These are phyloP conservation scores for Fusarium udum DNA, from an alignment of 2,329 filamentous ascomycete genomes.

Conservation along the genomic window DNA sequence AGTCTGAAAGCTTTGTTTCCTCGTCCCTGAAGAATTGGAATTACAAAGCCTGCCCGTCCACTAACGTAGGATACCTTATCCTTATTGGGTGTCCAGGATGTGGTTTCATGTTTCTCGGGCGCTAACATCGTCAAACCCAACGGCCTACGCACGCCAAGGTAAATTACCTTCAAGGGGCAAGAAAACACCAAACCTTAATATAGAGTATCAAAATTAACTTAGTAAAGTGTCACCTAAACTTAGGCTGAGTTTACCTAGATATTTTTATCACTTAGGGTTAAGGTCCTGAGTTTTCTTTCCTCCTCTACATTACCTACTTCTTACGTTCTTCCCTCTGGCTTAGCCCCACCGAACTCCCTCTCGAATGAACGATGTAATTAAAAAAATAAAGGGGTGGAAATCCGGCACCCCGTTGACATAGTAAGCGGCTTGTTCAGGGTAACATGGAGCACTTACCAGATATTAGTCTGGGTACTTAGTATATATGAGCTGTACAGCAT, in stretches of 20 bases:
- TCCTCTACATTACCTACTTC: neutral
- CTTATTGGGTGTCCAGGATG: conserved; percentile 10
- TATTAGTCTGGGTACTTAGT: too few relatives aligned
- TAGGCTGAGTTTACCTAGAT: too few relatives aligned
- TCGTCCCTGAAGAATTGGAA: neutral
- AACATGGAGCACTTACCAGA: neutral
- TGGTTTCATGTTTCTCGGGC: conserved; percentile 44
- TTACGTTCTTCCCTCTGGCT: neutral
- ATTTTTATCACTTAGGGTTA: too few relatives aligned
- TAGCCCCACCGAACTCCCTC: conserved; percentile 21
- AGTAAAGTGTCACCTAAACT: too few relatives aligned
- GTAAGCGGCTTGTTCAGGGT: neutral
- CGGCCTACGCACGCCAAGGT: conserved; percentile 35
- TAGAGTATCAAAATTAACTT: too few relatives aligned
- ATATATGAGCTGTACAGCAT: neutral
- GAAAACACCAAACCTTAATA: too few relatives aligned
- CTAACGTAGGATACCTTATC: neutral
- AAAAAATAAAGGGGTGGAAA: conserved; percentile 17
- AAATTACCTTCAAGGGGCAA: neutral
- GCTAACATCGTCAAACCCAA: conserved; percentile 40
- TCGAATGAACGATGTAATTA: neutral
- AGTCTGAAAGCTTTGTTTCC: neutral
- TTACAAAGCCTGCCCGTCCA: neutral
- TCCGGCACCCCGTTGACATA: neutral
- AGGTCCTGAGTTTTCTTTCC: too few relatives aligned